A percentile compares a stretch with the other conserved stretches of the same genome.
These are phyloP conservation scores for Blepharisma japonicum DNA, from an alignment of 73 alveolate genomes.

Conservation along the genomic window DNA sequence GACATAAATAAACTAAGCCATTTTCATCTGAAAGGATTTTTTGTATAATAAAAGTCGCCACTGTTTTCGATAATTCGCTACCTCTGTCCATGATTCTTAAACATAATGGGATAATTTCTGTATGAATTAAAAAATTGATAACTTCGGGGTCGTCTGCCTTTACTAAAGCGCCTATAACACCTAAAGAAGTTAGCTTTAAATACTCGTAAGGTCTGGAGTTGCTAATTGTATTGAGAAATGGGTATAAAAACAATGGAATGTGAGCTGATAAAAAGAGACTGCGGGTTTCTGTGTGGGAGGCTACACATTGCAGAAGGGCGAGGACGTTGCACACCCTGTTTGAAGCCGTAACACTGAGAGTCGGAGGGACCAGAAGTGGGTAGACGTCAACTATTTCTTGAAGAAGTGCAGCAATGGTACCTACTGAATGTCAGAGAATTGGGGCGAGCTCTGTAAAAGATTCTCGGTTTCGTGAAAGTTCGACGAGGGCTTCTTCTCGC, in stretches of 20 bases:
- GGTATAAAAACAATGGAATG: slow-evolving; percentile 97
- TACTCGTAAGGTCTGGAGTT: slow-evolving; percentile 96
- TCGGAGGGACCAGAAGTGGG: slow-evolving; percentile 93
- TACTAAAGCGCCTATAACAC: slow-evolving; percentile 99
- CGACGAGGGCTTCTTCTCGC: slow-evolving; percentile 90
- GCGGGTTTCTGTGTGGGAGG: slow-evolving; percentile 91
- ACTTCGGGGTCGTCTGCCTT: slow-evolving; percentile 97
- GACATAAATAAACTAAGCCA: slow-evolving; percentile 95
- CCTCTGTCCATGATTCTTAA: slow-evolving; percentile 99
- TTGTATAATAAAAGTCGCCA: slow-evolving; percentile 96
- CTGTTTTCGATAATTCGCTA: slow-evolving; percentile 97
- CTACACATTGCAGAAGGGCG: slow-evolving; percentile 93
- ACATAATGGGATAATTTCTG: slow-evolving; percentile 99
- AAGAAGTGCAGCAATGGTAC: slow-evolving; percentile 95
- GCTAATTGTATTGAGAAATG: slow-evolving; percentile 94
- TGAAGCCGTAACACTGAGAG: slow-evolving; percentile 76
- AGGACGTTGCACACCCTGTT: slow-evolving; percentile 94
- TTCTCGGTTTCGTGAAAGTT: slow-evolving; percentile 87
- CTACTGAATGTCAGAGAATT: slow-evolving; percentile 93
- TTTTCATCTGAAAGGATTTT: slow-evolving; percentile 92
- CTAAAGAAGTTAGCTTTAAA: slow-evolving; percentile 94
- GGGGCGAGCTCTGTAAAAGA: slow-evolving; percentile 89
- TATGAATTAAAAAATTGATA: slow-evolving; percentile 88
- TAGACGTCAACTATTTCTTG: slow-evolving; percentile 95
- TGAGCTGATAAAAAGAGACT: slow-evolving; percentile 88